Conservation (phyloP, 164 flowering plant species). For the Magnolia changhungtana region DNA sequence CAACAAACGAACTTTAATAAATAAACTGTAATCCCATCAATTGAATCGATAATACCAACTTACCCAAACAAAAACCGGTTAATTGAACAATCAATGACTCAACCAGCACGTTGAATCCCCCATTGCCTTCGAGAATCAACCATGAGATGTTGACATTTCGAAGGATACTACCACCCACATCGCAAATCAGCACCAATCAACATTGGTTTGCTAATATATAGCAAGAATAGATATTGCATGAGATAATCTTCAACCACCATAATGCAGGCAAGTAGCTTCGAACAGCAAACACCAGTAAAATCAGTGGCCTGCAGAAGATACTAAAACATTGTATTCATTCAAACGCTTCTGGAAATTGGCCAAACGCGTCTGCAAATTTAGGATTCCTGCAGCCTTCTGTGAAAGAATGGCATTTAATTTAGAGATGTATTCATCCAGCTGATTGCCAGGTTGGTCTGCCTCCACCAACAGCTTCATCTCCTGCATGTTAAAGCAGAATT, state of each 20-base stretch:
- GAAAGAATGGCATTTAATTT: conserved; percentile 88
- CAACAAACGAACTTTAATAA: not conserved
- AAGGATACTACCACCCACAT: not conserved
- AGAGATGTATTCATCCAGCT: conserved; percentile 79
- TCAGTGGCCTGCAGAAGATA: conserved; percentile 10
- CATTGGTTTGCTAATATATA: not conserved
- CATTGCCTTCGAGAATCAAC: not conserved
- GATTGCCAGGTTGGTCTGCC: conserved; percentile 96
- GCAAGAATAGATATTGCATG: not conserved
- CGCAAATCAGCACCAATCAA: not conserved
- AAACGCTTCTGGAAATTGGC: conserved; percentile 91
- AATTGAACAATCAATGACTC: not conserved
- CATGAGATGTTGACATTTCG: not conserved
- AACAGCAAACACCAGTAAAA: conserved; percentile 6
- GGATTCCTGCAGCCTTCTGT: conserved; percentile 87
- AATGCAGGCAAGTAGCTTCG: conserved; percentile 42
- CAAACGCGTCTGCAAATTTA: conserved; percentile 89
- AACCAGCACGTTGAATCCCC: not conserved
- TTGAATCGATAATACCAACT: not conserved
- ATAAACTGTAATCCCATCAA: not conserved
- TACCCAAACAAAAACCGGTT: not conserved
- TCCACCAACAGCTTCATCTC: conserved; percentile 96
- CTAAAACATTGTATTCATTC: conserved; percentile 87
- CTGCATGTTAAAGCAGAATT: conserved; percentile 29
- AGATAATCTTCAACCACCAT: not conserved